Evolutionary conservation across 768 basidiomycete species (phyloP).

Genomic region (Boletales sp.): DNA sequence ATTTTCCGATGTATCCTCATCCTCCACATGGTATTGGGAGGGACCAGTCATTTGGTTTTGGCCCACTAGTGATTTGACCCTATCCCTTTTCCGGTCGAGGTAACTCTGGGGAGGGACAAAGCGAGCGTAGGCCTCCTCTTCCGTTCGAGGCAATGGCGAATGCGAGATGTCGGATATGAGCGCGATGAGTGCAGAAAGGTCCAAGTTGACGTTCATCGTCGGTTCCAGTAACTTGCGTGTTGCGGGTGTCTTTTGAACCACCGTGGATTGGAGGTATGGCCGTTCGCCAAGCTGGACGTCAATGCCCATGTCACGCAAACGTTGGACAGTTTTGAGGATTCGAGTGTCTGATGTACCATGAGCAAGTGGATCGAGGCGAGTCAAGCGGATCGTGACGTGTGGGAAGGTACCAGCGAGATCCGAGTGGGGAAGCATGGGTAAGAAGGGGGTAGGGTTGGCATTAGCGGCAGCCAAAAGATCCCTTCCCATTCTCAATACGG

Average conservation of each 20-base stretch:
- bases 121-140: conserved; percentile 56
- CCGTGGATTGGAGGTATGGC: conserved; percentile 11
- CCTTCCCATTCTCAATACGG: conserved; percentile 67
- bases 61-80: conserved; percentile 7
- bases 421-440: conserved; percentile 12
- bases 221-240: conserved; percentile 35
- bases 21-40: conserved; percentile 12
- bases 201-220: conserved; percentile 67
- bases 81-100: conserved; percentile 54
- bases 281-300: conserved; percentile 65
- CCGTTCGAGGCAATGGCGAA: conserved; percentile 52
- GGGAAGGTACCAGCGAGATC: too few species aligned
- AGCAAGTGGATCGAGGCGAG: conserved; percentile 53
- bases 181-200: conserved; percentile 82
- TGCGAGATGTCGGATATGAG: conserved; percentile 82
- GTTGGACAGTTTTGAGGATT: conserved; percentile 55
- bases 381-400: conserved; percentile 58
- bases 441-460: conserved; percentile 38
- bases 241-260: not conserved
- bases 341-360: conserved; percentile 45
- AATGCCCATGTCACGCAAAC: conserved; percentile 59
- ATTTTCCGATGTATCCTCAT: conserved; percentile 22
- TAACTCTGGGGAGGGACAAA: conserved; percentile 62
- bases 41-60: conserved; percentile 1
- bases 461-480: conserved; percentile 61